Evolutionary conservation across 1,284 basidiomycete genomes (phyloP).

Genomic region (Ceratobasidium sp.): DNA sequence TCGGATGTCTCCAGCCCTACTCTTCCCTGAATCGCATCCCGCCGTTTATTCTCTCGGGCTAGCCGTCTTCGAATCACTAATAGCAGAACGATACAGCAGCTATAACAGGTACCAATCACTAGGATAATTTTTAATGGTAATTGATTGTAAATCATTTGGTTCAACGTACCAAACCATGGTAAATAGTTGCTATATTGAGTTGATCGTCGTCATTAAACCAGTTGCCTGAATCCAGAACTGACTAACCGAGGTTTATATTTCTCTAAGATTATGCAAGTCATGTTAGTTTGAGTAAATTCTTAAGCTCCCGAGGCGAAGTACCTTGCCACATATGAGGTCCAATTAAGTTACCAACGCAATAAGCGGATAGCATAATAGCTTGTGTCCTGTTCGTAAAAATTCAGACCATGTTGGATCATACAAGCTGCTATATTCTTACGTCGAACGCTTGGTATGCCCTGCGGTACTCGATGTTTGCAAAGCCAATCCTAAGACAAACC

Average conservation of each 20-base stretch:
- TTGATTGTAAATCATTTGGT: neutral
- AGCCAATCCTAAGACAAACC: slow-evolving; percentile 21
- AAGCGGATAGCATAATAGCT: slow-evolving; percentile 34
- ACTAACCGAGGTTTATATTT: slow-evolving; percentile 39
- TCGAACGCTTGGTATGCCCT: slow-evolving; percentile 41
- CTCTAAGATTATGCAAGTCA: neutral
- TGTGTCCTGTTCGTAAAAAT: slow-evolving; percentile 4
- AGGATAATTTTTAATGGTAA: neutral
- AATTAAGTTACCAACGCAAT: slow-evolving; percentile 36
- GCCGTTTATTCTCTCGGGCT: slow-evolving; percentile 20
- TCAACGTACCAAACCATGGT: slow-evolving; percentile 32
- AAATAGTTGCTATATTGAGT: slow-evolving; percentile 6
- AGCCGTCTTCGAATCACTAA: slow-evolving; percentile 25
- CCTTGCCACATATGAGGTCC: slow-evolving; percentile 44
- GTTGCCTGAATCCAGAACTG: too few species aligned
- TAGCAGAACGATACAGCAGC: slow-evolving; percentile 3
- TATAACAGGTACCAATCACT: slow-evolving; percentile 31
- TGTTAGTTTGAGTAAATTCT: too few species aligned
- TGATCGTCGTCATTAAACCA: neutral
- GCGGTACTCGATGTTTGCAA: slow-evolving; percentile 30
- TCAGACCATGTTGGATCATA: neutral
- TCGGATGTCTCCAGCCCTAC: neutral
- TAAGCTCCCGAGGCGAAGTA: neutral
- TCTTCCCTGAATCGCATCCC: neutral
- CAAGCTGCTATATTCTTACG: neutral